Evolutionary conservation across 169 alveolate genomes (phyloP).

Genomic region (Babesia bigemina): DNA sequence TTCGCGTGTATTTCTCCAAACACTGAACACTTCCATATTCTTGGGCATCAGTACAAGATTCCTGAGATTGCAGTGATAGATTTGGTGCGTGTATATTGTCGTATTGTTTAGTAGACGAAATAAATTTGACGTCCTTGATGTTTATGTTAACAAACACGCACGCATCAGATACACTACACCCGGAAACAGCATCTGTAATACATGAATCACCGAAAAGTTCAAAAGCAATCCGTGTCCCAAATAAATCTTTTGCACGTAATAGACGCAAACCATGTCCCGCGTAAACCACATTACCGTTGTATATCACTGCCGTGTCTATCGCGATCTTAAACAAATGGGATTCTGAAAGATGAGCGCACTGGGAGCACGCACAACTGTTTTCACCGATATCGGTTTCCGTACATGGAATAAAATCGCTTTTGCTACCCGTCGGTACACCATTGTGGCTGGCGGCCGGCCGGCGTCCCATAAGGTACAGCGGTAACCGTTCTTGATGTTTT

Average conservation of each 20-base stretch:
- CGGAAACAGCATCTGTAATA: background rate
- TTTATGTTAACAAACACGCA: slow-evolving; percentile 32
- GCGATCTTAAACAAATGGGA: slow-evolving; percentile 25
- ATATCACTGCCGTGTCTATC: slow-evolving; percentile 33
- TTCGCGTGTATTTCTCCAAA: too few relatives aligned
- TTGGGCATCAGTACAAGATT: too few relatives aligned
- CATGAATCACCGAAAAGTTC: slow-evolving; percentile 31
- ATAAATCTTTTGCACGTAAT: slow-evolving; percentile 40
- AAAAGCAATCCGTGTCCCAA: slow-evolving; percentile 31
- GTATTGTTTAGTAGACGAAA: slow-evolving; percentile 25
- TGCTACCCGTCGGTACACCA: background rate
- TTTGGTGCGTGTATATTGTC: background rate
- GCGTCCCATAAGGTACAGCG: background rate
- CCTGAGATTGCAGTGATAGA: too few relatives aligned
- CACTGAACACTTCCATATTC: too few relatives aligned
- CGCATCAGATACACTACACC: background rate
- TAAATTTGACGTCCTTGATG: slow-evolving; percentile 24
- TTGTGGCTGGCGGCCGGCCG: background rate
- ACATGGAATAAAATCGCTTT: background rate
- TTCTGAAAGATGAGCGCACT: slow-evolving; percentile 4
- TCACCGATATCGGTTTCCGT: background rate
- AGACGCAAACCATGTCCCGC: slow-evolving; percentile 41
- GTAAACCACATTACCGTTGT: slow-evolving; percentile 23
- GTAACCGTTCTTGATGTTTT: slow-evolving; percentile 28
- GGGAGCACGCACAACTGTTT: background rate